A percentile compares a stretch with the other conserved stretches of the same genome.
Evolutionary conservation across 1,284 basidiomycete species (phyloP).

Genomic region (Termitomyces sp.): DNA sequence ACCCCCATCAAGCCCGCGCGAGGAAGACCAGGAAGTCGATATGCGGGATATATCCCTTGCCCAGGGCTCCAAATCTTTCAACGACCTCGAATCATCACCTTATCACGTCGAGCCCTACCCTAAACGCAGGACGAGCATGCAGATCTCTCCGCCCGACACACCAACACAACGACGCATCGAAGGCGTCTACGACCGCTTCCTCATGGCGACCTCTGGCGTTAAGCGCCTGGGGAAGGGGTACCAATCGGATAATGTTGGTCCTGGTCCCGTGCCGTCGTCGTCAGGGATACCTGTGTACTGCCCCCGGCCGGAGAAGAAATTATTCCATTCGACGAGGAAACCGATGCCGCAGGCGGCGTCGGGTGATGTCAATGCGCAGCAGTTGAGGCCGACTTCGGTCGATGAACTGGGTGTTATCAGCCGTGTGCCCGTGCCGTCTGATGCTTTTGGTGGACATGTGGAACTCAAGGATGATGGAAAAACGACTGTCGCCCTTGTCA

Average conservation of each 20-base stretch:
- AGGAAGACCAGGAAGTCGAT: conserved; percentile 26
- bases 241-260: conserved; percentile 55
- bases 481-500: conserved; percentile 50
- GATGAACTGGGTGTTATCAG: conserved; percentile 54
- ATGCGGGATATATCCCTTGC: conserved; percentile 23
- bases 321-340: conserved; percentile 49
- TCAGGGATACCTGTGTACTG: conserved; percentile 25
- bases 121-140: conserved; percentile 34
- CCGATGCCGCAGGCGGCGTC: conserved; percentile 65
- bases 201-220: conserved; percentile 72
- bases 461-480: conserved; percentile 42
- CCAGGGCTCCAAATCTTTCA: conserved; percentile 31
- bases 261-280: conserved; percentile 20
- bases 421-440: conserved; percentile 22
- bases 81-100: conserved; percentile 57
- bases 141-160: conserved; percentile 40
- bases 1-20: conserved; percentile 20
- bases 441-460: conserved; percentile 22
- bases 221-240: conserved; percentile 72
- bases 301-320: conserved; percentile 36
- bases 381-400: conserved; percentile 36
- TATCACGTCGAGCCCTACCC: conserved; percentile 62
- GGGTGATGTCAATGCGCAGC: conserved; percentile 45
- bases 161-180: conserved; percentile 57
- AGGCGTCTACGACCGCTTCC: conserved; percentile 69